Evolutionary conservation across 1,139 yeast species (phyloP).

Genomic region (Diutina rugosa): DNA sequence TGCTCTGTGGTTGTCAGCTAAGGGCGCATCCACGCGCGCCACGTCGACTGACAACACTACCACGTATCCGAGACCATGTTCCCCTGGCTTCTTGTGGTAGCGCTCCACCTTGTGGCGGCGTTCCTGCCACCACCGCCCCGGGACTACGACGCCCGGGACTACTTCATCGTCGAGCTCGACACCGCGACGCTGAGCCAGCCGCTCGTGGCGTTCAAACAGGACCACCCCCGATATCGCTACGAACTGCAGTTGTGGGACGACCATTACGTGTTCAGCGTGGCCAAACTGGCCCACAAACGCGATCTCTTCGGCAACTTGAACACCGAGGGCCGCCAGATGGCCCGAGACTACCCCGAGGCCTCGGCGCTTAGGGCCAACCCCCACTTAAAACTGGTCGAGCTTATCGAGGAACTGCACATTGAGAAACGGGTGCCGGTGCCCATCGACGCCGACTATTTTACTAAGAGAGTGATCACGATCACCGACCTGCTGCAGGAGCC

Average conservation of each 20-base stretch:
- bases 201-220: constrained; percentile 14
- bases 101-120: not conserved
- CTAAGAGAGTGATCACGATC: constrained; percentile 6
- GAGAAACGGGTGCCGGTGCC: constrained; percentile 33
- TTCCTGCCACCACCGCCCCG: not conserved
- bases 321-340: constrained; percentile 15
- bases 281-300: constrained; percentile 22
- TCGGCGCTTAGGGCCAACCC: constrained; percentile 14
- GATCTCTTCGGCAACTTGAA: constrained; percentile 23
- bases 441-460: constrained; percentile 7
- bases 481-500: constrained; percentile 37
- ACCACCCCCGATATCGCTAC: constrained; percentile 14
- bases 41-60: not conserved
- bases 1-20: not conserved
- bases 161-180: constrained; percentile 47
- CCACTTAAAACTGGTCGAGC: constrained; percentile 31
- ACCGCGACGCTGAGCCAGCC: constrained; percentile 16
- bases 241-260: constrained; percentile 49
- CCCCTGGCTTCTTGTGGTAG: not conserved
- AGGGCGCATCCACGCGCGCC: not conserved
- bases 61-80: not conserved
- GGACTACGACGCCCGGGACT: constrained; percentile 29
- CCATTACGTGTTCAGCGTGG: constrained; percentile 49
- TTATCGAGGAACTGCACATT: constrained; percentile 35
- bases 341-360: constrained; percentile 14